Evolutionary conservation across 495 filamentous ascomycete genomes (phyloP), one percentile per base, ranked within the genome.

Genomic region (Annulohypoxylon stygium): DNA sequence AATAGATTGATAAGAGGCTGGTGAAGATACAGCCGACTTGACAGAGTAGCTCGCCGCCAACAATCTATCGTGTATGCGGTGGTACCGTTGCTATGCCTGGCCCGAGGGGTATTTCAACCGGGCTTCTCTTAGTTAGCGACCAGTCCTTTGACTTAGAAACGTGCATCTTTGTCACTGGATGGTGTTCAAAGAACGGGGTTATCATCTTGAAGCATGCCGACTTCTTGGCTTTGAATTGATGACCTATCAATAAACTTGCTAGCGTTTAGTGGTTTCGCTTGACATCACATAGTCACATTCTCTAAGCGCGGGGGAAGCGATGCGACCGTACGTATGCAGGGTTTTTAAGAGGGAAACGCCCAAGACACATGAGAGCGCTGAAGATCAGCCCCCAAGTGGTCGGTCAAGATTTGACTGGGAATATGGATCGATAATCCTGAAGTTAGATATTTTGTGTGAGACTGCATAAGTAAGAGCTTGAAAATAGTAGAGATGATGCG

Each of bases 221-320:
- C 16, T 37, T 66, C 51, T 58, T 58, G 37, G 26, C 50, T 20
- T 6, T 66, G 36, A 51, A 25, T 45, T 11, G 51, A 23, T 39
- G 39, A n/a, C 34, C 25, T 37, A 58, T 50, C 41, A 20, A 65
- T 61, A 53, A 41, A 51, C 51, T 8, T 50, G 43, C 11, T 64
- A 37, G 58, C 70, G 55, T 65, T 61, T 61, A 37, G 34, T 66
- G 48, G 62, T 30, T 64, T 66, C 39, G 58, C 70, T 70, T 74
- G 71, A 74, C 71, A 74, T 74, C 71, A 74, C 66, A 70, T 51
- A 6, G 71, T 70, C 57, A 54, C 71, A 74, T 74, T 66, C 37
- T 67, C 7, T 53, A 39, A 65, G 66, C 62, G 67, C 67, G 71
- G 66, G 61, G 70, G 59, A 23, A 50, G 57, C 67, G 71, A 74